Base-by-base conservation (phyloP, 768 basidiomycete species). In the Suillus ampliporus region DNA sequence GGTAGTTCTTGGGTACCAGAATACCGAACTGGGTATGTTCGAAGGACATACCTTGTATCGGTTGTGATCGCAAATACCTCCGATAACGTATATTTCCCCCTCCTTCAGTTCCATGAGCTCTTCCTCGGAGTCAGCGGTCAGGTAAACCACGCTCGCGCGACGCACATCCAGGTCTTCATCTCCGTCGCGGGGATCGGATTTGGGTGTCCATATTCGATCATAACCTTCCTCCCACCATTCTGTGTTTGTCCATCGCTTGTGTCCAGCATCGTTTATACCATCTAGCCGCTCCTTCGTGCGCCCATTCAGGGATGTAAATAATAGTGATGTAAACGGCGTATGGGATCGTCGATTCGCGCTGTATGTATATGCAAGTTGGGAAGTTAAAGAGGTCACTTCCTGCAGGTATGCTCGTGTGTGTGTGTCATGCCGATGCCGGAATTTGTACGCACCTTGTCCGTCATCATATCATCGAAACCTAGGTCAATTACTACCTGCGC, bases 61-160 rank as follows among this genome's bases (percentile, higher is more conserved):
- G 78, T 99, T 99, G 72, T 91, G 92, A 75, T 99, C 97, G 63
- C 90, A 90, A 68, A 99, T 90, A 6, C 96, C 97, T 51, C 97
- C 97, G 58, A 99, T 95, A 68, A 99, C 88, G 73, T 99, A 99
- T 9, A 89, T 91, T 72, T 96, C 91, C 47, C 89, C 88, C 60
- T 93, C 88, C 60, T 82, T 87, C 60, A 99, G 84, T 69, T 92
- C 89, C n/a, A 82, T 78, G 47, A 99, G 78, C 76, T 96, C 94
- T 56, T 96, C 86, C 35, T 89, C 84, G 9, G 96, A 89, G 77
- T 99, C 97, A 2, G 96, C 97, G 8, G 97, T 97, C 57, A 99
- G 86, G 76, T 99, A 99, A 43, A 99, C 84, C 58, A 97, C 80
- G 50, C 72, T 86, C 63, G 85, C 75, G 67, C 83, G 82, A 62